Percentiles rank a stretch among this genome's conserved stretches.
Evolutionary conservation across 2,329 filamentous ascomycete genomes (phyloP).

Genomic region (Ophiocordyceps unilateralis): DNA sequence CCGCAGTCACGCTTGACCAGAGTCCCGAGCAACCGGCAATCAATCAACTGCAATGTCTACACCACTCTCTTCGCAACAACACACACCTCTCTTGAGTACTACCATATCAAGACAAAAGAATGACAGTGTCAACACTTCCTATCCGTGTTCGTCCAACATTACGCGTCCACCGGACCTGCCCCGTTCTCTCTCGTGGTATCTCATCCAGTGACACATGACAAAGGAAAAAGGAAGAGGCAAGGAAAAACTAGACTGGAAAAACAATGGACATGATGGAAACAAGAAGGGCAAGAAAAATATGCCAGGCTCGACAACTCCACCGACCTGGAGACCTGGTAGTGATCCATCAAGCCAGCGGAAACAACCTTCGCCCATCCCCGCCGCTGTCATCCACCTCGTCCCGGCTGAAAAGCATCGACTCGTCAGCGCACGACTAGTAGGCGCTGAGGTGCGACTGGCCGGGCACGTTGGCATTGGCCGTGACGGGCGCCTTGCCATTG

Average conservation of each 20-base stretch:
- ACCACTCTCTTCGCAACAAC: too few species aligned
- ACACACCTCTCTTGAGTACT: not conserved
- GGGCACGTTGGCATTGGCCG: conserved; percentile 3
- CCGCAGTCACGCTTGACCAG: too few species aligned
- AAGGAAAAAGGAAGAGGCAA: not conserved
- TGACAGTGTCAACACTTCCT: not conserved
- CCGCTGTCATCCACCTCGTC: not conserved
- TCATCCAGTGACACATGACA: not conserved
- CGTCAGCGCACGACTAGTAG: conserved; percentile 6
- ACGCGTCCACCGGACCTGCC: not conserved
- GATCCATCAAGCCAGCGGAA: conserved; percentile 3
- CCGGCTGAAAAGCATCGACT: conserved; percentile 1
- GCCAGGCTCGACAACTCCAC: too few species aligned
- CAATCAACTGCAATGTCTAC: too few species aligned
- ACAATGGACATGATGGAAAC: not conserved
- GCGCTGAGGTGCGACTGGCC: conserved; percentile 3
- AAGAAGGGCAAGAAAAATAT: too few species aligned
- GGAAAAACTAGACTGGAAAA: not conserved
- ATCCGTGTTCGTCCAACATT: not conserved
- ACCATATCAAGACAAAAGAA: not conserved
- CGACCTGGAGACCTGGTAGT: too few species aligned
- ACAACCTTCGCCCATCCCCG: conserved; percentile 4
- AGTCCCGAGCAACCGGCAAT: too few species aligned
- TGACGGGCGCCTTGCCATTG: conserved; percentile 4
- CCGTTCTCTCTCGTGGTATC: not conserved